These are phyloP conservation scores for Sphagnurus paluster DNA, from an alignment of 1,284 basidiomycete genomes.

Conservation along the genomic window DNA sequence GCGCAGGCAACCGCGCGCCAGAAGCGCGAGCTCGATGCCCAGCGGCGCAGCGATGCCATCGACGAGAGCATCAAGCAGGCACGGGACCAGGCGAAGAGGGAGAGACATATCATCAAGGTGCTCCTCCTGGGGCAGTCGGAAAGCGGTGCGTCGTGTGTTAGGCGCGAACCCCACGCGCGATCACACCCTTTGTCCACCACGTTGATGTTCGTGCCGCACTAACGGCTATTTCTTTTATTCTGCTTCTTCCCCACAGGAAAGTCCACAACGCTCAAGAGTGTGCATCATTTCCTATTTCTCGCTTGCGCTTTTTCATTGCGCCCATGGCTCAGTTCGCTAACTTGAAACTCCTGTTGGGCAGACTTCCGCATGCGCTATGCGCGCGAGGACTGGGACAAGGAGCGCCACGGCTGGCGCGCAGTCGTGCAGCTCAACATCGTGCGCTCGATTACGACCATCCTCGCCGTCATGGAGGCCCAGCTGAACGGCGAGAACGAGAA, in stretches of 20 bases:
- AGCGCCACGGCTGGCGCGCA: slow-evolving; percentile 47
- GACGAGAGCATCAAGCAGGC: slow-evolving; percentile 56
- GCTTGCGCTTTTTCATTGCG: no score
- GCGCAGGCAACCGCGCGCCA: slow-evolving; percentile 44
- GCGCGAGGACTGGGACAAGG: slow-evolving; percentile 40
- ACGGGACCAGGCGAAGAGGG: slow-evolving; percentile 41
- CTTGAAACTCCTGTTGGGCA: no score
- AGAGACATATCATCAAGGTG: slow-evolving; percentile 49
- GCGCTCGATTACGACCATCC: slow-evolving; percentile 45
- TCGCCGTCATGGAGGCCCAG: slow-evolving; percentile 44
- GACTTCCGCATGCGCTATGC: slow-evolving; percentile 50
- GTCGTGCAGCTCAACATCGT: slow-evolving; percentile 54
- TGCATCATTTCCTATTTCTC: slow-evolving; percentile 19
- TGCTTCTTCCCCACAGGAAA: slow-evolving; percentile 36
- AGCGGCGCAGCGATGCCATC: slow-evolving; percentile 53
- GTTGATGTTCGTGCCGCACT: not conserved
- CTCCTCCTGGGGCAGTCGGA: slow-evolving; percentile 64
- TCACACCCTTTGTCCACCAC: no score
- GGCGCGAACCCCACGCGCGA: no score
- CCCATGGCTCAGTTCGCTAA: no score
- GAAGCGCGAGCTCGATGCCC: slow-evolving; percentile 50
- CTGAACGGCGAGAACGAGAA: slow-evolving; percentile 45
- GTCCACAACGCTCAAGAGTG: slow-evolving; percentile 64
- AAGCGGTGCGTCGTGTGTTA: slow-evolving; percentile 50
- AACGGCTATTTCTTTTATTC: not conserved